These are phyloP conservation scores for Cryptococcus wingfieldii DNA, from an alignment of 1,284 basidiomycete species.

Conservation along the genomic window DNA sequence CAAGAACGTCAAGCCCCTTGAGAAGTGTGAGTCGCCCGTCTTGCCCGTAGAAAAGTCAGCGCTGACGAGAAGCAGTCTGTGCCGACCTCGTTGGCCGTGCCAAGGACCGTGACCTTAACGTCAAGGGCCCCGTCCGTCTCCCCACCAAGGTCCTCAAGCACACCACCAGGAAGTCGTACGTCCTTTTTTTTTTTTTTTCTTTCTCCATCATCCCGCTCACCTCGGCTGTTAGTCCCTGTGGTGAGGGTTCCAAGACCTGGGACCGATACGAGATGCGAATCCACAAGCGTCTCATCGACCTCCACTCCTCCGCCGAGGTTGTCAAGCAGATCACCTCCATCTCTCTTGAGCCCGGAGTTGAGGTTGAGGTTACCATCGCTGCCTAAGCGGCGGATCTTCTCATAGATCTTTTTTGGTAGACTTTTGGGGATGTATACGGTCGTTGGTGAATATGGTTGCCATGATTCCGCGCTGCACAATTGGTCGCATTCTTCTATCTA, in stretches of 20 bases:
- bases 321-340: slow-evolving; percentile 99
- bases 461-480: too few species aligned
- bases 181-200: slow-evolving; percentile 17
- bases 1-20: slow-evolving; percentile 96
- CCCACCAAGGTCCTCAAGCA: slow-evolving; percentile 98
- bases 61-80: slow-evolving; percentile 62
- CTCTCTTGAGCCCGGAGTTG: slow-evolving; percentile 97
- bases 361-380: slow-evolving; percentile 98
- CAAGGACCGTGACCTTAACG: slow-evolving; percentile 99
- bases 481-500: neutral
- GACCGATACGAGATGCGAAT: slow-evolving; percentile 99
- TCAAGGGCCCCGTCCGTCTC: slow-evolving; percentile 98
- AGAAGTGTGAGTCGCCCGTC: slow-evolving; percentile 75
- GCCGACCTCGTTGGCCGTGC: slow-evolving; percentile 95
- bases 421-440: neutral
- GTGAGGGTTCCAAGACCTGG: slow-evolving; percentile 99
- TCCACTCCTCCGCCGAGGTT: slow-evolving; percentile 97
- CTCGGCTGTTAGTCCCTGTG: slow-evolving; percentile 70
- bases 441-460: too few species aligned
- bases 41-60: neutral
- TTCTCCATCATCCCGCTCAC: neutral
- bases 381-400: slow-evolving; percentile 24
- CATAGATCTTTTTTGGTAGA: neutral
- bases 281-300: slow-evolving; percentile 99
- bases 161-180: slow-evolving; percentile 96